Percentiles rank a stretch among this genome's conserved stretches.
Conservation (phyloP, 1,139 yeast genomes). For the Saccharomycopsis phalli region DNA sequence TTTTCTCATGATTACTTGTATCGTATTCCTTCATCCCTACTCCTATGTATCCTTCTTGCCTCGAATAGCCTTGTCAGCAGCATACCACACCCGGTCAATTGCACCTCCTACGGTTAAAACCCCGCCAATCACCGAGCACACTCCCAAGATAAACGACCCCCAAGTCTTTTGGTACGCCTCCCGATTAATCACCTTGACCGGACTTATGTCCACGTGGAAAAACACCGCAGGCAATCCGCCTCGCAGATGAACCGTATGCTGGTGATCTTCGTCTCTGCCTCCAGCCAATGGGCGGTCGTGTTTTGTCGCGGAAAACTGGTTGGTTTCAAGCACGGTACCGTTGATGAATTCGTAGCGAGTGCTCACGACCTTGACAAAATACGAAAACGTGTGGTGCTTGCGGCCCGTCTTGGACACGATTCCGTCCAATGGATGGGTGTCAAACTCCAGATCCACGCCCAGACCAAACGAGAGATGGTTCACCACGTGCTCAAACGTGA, state of each 20-base stretch:
- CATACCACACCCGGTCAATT: slow-evolving; percentile 80
- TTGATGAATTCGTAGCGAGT: slow-evolving; percentile 70
- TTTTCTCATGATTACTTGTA: too few relatives aligned
- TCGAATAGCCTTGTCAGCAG: slow-evolving; percentile 72
- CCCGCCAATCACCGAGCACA: slow-evolving; percentile 86
- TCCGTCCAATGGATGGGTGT: slow-evolving; percentile 70
- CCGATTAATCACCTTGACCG: slow-evolving; percentile 80
- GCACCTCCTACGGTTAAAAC: slow-evolving; percentile 88
- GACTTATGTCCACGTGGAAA: slow-evolving; percentile 84
- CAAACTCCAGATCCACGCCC: slow-evolving; percentile 32
- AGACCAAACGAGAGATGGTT: slow-evolving; percentile 82
- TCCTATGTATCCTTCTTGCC: slow-evolving; percentile 48
- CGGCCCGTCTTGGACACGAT: slow-evolving; percentile 33
- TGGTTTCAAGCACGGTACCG: slow-evolving; percentile 57
- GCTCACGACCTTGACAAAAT: slow-evolving; percentile 83
- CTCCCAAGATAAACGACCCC: slow-evolving; percentile 80
- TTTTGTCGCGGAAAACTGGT: slow-evolving; percentile 84
- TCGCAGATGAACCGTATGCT: slow-evolving; percentile 69
- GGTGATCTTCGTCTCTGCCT: slow-evolving; percentile 86
- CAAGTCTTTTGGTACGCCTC: slow-evolving; percentile 74
- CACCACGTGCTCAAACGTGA: slow-evolving; percentile 58
- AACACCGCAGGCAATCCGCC: slow-evolving; percentile 93
- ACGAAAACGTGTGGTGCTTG: slow-evolving; percentile 62
- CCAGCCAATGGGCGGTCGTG: slow-evolving; percentile 83
- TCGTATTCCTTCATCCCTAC: too few relatives aligned